Percentiles rank a stretch among this genome's conserved stretches.
These are phyloP conservation scores for Leucocoprinus birnbaumii DNA, from an alignment of 768 basidiomycete species.

Conservation along the genomic window DNA sequence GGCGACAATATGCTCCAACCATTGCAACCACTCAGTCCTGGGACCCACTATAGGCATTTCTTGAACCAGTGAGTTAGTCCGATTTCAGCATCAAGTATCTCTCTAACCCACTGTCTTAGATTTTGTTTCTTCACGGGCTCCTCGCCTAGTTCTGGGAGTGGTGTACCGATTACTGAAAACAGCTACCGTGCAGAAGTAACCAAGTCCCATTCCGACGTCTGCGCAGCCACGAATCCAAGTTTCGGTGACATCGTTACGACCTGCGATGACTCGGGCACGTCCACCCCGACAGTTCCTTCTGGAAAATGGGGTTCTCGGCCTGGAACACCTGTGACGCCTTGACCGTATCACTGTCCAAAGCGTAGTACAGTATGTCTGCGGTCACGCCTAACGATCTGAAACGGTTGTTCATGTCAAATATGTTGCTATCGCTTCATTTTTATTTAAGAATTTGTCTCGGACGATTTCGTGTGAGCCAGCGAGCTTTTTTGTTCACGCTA, in stretches of 20 bases:
- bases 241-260: not conserved
- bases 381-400: not conserved
- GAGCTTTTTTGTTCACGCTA: not conserved
- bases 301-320: constrained; percentile 6
- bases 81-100: not conserved
- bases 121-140: constrained; percentile 82
- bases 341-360: not conserved
- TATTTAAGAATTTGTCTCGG: not conserved
- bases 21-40: constrained; percentile 23
- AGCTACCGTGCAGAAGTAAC: not conserved
- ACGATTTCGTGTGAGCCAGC: not conserved
- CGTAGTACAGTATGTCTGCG: not conserved
- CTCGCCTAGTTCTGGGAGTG: constrained; percentile 1
- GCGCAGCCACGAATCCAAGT: not conserved
- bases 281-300: not conserved
- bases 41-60: constrained; percentile 55
- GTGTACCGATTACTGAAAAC: not conserved
- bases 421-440: not conserved
- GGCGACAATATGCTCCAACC: constrained; percentile 11
- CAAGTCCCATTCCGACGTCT: not conserved
- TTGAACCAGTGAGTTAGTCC: constrained; percentile 53
- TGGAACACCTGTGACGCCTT: not conserved
- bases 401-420: no score
- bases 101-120: constrained; percentile 31
- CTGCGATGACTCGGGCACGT: not conserved